phyloP scores from a whole-genome alignment of 495 filamentous ascomycete genomes.

The Hypoxylon trugodes region DNA sequence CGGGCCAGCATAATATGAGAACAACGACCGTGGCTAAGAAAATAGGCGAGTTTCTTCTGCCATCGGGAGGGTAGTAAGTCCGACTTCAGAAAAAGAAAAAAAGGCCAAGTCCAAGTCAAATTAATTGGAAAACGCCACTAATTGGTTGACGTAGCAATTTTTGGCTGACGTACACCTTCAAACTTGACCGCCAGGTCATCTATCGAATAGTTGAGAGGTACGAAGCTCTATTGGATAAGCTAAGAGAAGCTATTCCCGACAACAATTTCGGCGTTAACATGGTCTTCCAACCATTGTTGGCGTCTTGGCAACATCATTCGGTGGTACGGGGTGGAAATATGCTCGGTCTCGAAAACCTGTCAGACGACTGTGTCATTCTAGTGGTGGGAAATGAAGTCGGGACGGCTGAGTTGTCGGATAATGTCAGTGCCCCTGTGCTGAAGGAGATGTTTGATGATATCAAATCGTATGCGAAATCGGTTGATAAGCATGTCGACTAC shows the following conservation, averaged over 20 bases:
- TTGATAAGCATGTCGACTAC: slow-evolving; percentile 18
- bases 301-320: slow-evolving; percentile 51
- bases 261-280: slow-evolving; percentile 51
- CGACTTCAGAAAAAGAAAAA: too few relatives aligned
- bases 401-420: slow-evolving; percentile 24
- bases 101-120: too few relatives aligned
- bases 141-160: slow-evolving; percentile 25
- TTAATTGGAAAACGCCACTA: not conserved
- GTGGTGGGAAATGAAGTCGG: slow-evolving; percentile 20
- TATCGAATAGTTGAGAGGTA: slow-evolving; percentile 29
- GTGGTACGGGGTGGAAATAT: slow-evolving; percentile 61
- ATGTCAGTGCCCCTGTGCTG: not conserved
- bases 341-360: slow-evolving; percentile 55
- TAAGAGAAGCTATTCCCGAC: slow-evolving; percentile 34
- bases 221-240: slow-evolving; percentile 31
- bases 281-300: slow-evolving; percentile 59
- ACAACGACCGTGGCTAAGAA: slow-evolving; percentile 37
- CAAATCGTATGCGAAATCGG: slow-evolving; percentile 12
- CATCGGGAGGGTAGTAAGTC: slow-evolving; percentile 20
- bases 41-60: slow-evolving; percentile 26
- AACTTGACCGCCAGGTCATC: slow-evolving; percentile 40
- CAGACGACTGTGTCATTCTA: slow-evolving; percentile 43
- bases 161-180: slow-evolving; percentile 45
- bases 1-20: slow-evolving; percentile 28
- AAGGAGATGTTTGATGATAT: slow-evolving; percentile 14